Evolutionary conservation across 805 yeast genomes (phyloP).

Genomic region (Metschnikowia continentalis): DNA sequence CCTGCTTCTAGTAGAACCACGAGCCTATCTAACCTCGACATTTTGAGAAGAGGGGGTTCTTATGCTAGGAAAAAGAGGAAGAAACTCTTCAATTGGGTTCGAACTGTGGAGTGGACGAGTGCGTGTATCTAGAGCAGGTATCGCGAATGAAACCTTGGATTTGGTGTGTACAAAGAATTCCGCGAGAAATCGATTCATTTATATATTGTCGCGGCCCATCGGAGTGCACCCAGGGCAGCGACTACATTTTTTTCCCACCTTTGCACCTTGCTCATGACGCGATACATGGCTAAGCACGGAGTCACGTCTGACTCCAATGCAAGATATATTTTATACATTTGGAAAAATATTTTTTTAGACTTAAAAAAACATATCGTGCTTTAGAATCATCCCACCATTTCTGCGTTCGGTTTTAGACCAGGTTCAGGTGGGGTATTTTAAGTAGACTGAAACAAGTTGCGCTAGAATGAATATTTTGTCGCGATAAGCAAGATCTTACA

Average conservation of each 20-base stretch:
- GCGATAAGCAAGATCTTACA: not conserved
- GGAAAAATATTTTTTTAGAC: too few relatives aligned
- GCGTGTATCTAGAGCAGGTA: not conserved
- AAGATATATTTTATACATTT: not conserved
- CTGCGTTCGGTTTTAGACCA: too few relatives aligned
- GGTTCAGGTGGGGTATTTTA: not conserved
- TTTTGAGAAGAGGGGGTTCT: slow-evolving; percentile 6
- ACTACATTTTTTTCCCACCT: slow-evolving; percentile 1
- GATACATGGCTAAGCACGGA: not conserved
- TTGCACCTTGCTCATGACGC: not conserved
- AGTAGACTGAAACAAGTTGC: not conserved
- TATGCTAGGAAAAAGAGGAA: not conserved
- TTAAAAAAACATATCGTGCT: too few relatives aligned
- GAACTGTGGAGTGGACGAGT: not conserved
- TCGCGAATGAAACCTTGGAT: slow-evolving; percentile 1
- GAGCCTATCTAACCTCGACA: slow-evolving; percentile 54
- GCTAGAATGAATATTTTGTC: not conserved
- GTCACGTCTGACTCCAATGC: not conserved
- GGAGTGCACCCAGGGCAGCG: slow-evolving; percentile 13
- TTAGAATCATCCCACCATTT: too few relatives aligned
- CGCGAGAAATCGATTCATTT: slow-evolving; percentile 13
- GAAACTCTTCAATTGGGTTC: not conserved
- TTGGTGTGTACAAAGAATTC: slow-evolving; percentile 12
- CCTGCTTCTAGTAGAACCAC: slow-evolving; percentile 81
- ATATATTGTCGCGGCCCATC: slow-evolving; percentile 11